phyloP scores from a whole-genome alignment of 148 eudicot genomes.

The Chenopodium quinoa region DNA sequence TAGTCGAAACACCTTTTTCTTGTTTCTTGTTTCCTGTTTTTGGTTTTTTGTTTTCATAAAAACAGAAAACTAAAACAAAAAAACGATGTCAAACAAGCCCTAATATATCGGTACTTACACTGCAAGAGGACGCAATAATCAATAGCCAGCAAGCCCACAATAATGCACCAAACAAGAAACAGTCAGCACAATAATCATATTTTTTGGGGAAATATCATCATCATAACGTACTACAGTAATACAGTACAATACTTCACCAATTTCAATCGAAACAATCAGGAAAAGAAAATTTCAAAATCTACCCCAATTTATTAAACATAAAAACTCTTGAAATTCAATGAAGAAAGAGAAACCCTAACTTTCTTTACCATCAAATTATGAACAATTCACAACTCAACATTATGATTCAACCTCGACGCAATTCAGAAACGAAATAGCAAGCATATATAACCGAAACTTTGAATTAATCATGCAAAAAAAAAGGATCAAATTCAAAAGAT shows the following conservation, averaged over 20 bases:
- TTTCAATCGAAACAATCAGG: neutral
- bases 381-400: no score
- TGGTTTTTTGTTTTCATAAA: no score
- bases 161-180: constrained; percentile 9
- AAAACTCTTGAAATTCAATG: neutral
- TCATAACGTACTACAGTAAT: no score
- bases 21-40: no score
- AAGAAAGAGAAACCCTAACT: neutral
- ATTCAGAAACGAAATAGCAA: no score
- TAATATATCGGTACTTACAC: constrained; percentile 57
- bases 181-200: constrained; percentile 9
- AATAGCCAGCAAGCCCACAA: constrained; percentile 12
- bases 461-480: neutral
- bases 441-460: neutral
- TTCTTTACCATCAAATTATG: neutral
- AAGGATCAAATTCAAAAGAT: neutral
- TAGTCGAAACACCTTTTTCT: no score
- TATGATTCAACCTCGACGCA: no score
- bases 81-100: no score
- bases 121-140: constrained; percentile 21
- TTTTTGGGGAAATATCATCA: no score
- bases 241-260: neutral
- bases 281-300: no score
- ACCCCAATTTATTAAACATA: constrained; percentile 1
- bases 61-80: no score